Evolutionary conservation across 2,329 filamentous ascomycete genomes (phyloP).

Genomic region (Botrytis fabae): DNA sequence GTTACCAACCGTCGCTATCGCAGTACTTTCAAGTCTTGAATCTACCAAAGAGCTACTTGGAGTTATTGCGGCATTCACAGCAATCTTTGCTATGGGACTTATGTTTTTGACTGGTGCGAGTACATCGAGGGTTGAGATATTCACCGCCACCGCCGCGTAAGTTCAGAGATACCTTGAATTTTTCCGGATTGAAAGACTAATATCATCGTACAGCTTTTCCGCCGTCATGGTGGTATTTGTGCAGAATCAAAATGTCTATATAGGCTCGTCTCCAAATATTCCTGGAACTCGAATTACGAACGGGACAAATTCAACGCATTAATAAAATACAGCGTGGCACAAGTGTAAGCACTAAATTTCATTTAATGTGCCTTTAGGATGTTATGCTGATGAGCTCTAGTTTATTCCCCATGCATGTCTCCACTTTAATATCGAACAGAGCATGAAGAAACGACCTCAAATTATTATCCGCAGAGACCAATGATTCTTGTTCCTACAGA

Average conservation of each 20-base stretch:
- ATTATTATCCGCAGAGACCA: not conserved
- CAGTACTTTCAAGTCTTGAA: constrained; percentile 28
- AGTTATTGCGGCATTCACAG: constrained; percentile 28
- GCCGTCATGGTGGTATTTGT: constrained; percentile 33
- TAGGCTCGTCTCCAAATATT: not conserved
- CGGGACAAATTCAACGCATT: not conserved
- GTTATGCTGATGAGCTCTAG: not conserved
- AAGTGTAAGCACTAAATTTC: not conserved
- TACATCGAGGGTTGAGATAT: constrained; percentile 31
- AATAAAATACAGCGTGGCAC: not conserved
- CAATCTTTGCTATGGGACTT: constrained; percentile 29
- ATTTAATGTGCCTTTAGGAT: too few species aligned
- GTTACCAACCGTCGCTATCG: constrained; percentile 29
- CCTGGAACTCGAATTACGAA: not conserved
- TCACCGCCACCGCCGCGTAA: constrained; percentile 35
- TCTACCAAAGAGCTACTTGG: constrained; percentile 22
- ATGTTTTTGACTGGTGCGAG: constrained; percentile 26
- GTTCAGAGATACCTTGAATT: not conserved
- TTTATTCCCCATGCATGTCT: not conserved
- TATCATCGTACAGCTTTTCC: constrained; percentile 24
- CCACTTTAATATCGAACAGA: not conserved
- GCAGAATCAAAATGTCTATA: constrained; percentile 27
- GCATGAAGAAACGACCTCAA: not conserved
- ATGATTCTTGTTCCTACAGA: not conserved
- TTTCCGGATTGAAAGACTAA: not conserved